A percentile compares a stretch with the other conserved stretches of the same genome.
These are phyloP conservation scores for Cyclocybe cylindracea DNA, from an alignment of 768 basidiomycete genomes.

Conservation along the genomic window DNA sequence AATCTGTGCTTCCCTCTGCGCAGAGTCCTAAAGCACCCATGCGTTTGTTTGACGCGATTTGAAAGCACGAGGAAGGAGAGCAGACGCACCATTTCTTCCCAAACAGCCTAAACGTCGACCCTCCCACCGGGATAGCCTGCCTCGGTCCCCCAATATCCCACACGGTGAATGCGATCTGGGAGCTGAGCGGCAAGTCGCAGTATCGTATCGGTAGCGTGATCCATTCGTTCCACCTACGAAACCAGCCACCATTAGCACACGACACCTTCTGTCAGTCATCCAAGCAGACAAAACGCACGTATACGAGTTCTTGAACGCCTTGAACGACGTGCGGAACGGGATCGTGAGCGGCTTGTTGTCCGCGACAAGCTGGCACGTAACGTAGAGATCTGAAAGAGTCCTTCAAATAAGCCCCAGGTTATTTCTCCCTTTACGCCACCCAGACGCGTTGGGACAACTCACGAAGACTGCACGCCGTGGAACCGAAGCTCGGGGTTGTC, in stretches of 20 bases:
- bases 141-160: constrained; percentile 93
- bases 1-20: constrained; percentile 91
- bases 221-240: constrained; percentile 90
- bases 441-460: constrained; percentile 23
- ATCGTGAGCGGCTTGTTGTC: constrained; percentile 94
- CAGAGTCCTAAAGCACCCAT: constrained; percentile 60
- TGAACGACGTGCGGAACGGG: constrained; percentile 89
- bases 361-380: constrained; percentile 88
- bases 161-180: constrained; percentile 91
- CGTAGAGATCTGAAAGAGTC: constrained; percentile 88
- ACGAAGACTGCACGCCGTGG: constrained; percentile 83
- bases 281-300: constrained; percentile 46
- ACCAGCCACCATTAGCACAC: not conserved
- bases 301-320: constrained; percentile 84
- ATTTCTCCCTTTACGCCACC: constrained; percentile 22
- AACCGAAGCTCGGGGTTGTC: constrained; percentile 83
- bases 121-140: constrained; percentile 81
- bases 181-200: constrained; percentile 86
- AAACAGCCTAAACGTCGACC: constrained; percentile 88
- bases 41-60: too few species aligned
- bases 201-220: constrained; percentile 90
- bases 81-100: constrained; percentile 83
- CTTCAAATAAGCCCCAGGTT: constrained; percentile 44
- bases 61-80: not conserved
- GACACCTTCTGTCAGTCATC: not conserved